Evolutionary conservation across 371 early-diverging fungal species (phyloP).

Genomic region (Capniomyces stellatus): DNA sequence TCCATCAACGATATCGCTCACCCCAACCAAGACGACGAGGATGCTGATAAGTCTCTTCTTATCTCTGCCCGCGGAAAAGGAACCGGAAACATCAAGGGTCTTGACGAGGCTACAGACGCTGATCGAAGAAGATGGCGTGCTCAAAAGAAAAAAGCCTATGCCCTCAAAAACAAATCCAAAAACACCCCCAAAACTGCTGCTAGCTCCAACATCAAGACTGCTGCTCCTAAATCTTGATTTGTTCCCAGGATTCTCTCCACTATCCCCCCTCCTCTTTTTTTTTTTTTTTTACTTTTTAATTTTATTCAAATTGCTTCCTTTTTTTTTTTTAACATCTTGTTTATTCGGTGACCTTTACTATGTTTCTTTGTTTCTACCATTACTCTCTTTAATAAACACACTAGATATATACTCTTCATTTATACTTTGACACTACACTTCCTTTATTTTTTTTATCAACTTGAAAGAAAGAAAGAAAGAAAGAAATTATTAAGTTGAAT

Average conservation of each 20-base stretch:
- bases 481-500: no score
- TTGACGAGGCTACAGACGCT: constrained; percentile 1
- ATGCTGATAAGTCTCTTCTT: not conserved
- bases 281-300: not conserved
- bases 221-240: no score
- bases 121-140: constrained; percentile 6
- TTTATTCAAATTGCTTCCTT: not conserved
- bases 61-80: not conserved
- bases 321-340: not conserved
- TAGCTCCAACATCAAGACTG: not conserved
- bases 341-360: not conserved
- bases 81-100: constrained; percentile 2
- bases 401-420: no score
- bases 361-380: no score
- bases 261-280: not conserved
- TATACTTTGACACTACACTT: no score
- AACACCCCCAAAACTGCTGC: not conserved
- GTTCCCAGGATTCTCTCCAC: no score
- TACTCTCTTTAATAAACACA: no score
- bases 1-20: not conserved
- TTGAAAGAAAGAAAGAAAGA: no score
- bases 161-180: not conserved
- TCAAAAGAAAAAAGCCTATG: not conserved
- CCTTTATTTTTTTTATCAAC: no score
- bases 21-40: not conserved